Evolutionary conservation across 164 flowering plant species (phyloP), one percentile per base, ranked within the genome.

Genomic region (Santalum album): DNA sequence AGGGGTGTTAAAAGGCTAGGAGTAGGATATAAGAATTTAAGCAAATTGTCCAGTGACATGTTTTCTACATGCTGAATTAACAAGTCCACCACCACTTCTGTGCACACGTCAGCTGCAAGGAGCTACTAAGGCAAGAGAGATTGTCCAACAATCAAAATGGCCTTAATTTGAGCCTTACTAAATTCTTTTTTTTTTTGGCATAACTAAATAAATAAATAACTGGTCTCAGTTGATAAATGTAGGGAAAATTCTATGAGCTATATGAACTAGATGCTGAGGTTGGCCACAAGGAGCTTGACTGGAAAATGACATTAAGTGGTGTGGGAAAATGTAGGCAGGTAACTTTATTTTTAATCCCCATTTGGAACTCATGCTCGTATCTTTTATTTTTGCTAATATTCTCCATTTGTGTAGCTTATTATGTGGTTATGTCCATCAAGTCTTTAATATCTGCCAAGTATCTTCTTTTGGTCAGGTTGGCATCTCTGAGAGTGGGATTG

Each of bases 241-340:
- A 92, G 99, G 99, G 96, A 52, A 87, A 85, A 56, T 89, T 92
- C 49, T 89, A 89, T 71, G 99, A 92, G 75, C 95, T 92, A 3
- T 92, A 92, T 73, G 97, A 92, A 64, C 58, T 81, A 35, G 99
- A 92, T 81, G 99, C 97, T 60, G 99, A 92, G 72, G 82, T 83
- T 72, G 99, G 96, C 29, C 92, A 85, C 53, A 89, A 80, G 66
- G 97, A 85, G 73, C 91, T 94, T 56, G 95, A 85, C 47, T 94
- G 97, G 99, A 87, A 87, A 68, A 78, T 94, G 59, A 90, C 99
- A 65, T 50, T 73, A 32, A 90, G 95, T 43, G 97, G 99, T 42
- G 99, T 89, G 19, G 96, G 97, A 14, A 89, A 90, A 74, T 92
- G 99, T 64, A 79, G 90, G 59, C 99, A 92, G 86, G 99, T 87